A percentile compares a stretch with the other conserved stretches of the same genome.
Conservation (phyloP, 2,329 filamentous ascomycete genomes). For the Emericellopsis cladophorae region DNA sequence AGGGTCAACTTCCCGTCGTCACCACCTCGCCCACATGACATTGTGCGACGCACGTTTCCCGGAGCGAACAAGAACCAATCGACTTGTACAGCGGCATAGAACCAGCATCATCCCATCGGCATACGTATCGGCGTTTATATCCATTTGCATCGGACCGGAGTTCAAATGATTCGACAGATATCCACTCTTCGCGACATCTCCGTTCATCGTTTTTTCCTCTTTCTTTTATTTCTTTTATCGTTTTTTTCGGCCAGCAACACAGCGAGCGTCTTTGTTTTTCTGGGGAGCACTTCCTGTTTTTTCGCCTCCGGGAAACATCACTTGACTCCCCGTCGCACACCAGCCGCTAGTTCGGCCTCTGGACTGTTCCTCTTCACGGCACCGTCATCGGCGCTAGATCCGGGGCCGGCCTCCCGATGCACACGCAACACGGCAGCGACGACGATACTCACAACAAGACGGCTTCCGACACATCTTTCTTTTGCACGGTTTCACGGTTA, state of each 20-base stretch:
- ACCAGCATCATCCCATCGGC: slow-evolving; percentile 15
- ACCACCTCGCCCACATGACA: slow-evolving; percentile 22
- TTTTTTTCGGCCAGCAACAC: slow-evolving; percentile 28
- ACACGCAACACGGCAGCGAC: slow-evolving; percentile 38
- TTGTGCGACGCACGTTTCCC: slow-evolving; percentile 17
- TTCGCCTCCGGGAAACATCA: slow-evolving; percentile 24
- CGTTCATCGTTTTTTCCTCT: slow-evolving; percentile 13
- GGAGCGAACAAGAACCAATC: slow-evolving; percentile 16
- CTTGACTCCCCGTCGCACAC: slow-evolving; percentile 17
- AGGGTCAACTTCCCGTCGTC: slow-evolving; percentile 32
- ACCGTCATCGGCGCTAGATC: slow-evolving; percentile 36
- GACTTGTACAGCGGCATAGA: slow-evolving; percentile 23
- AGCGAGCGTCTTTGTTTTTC: slow-evolving; percentile 28
- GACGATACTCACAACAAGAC: slow-evolving; percentile 25
- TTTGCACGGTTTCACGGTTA: slow-evolving; percentile 15
- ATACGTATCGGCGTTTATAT: slow-evolving; percentile 25
- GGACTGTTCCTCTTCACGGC: slow-evolving; percentile 28
- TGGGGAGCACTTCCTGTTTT: slow-evolving; percentile 15
- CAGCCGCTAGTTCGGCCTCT: slow-evolving; percentile 31
- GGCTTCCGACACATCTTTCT: slow-evolving; percentile 22
- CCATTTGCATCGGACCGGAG: slow-evolving; percentile 27
- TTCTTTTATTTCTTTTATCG: slow-evolving; percentile 21
- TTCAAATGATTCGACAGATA: slow-evolving; percentile 22
- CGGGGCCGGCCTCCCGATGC: slow-evolving; percentile 36
- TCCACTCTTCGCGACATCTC: slow-evolving; percentile 17